Evolutionary conservation across 2,329 filamentous ascomycete genomes (phyloP).

Genomic region (Ascochyta lentis): DNA sequence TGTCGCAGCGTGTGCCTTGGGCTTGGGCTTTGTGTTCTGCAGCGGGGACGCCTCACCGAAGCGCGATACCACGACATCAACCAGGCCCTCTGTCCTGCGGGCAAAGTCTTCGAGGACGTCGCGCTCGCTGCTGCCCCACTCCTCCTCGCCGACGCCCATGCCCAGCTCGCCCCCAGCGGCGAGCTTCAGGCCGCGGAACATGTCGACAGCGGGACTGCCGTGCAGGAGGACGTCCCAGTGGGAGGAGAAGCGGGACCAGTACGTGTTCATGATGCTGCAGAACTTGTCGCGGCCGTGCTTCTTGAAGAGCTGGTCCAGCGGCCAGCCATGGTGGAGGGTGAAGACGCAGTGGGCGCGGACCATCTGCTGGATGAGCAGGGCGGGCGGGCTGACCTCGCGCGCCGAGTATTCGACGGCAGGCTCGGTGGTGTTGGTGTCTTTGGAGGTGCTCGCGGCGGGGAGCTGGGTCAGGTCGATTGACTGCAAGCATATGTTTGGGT

Average conservation of each 20-base stretch:
- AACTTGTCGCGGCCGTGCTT: conserved; percentile 72
- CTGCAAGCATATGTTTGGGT: conserved; percentile 49
- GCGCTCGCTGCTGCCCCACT: conserved; percentile 89
- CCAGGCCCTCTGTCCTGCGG: conserved; percentile 77
- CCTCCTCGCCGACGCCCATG: conserved; percentile 93
- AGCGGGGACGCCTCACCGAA: conserved; percentile 69
- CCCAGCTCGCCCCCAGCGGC: conserved; percentile 90
- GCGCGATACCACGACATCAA: conserved; percentile 86
- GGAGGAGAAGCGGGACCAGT: conserved; percentile 74
- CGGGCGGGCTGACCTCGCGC: conserved; percentile 84
- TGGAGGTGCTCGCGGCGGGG: conserved; percentile 54
- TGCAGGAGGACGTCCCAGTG: conserved; percentile 89
- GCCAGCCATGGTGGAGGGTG: conserved; percentile 82
- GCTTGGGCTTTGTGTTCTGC: conserved; percentile 35
- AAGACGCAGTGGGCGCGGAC: conserved; percentile 83
- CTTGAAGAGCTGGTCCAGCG: conserved; percentile 72
- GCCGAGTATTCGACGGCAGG: conserved; percentile 79
- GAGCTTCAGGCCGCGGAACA: conserved; percentile 85
- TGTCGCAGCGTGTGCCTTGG: conserved; percentile 33
- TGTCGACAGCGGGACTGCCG: conserved; percentile 81
- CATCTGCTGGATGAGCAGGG: conserved; percentile 79
- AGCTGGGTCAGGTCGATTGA: conserved; percentile 83
- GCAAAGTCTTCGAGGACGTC: conserved; percentile 93
- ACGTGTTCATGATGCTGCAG: conserved; percentile 73
- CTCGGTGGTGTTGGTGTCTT: conserved; percentile 34